phyloP scores from a whole-genome alignment of 2,329 filamentous ascomycete species.

The Alternaria sp. region DNA sequence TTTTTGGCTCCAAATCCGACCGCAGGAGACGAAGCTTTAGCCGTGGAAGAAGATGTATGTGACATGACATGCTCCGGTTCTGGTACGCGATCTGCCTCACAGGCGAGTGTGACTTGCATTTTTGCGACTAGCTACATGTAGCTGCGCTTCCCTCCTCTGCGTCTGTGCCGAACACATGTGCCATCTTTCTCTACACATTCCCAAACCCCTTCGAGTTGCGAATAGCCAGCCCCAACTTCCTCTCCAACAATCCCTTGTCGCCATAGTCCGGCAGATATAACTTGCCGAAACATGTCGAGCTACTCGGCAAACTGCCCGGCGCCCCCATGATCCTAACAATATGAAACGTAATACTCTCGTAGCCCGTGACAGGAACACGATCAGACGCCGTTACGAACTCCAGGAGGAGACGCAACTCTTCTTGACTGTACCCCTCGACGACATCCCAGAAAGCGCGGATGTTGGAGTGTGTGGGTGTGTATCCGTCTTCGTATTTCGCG shows the following conservation, averaged over 20 bases:
- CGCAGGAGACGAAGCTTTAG: too few species aligned
- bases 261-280: constrained; percentile 84
- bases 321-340: constrained; percentile 76
- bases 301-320: constrained; percentile 73
- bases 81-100: too few species aligned
- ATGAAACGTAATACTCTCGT: constrained; percentile 81
- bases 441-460: constrained; percentile 86
- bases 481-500: constrained; percentile 80
- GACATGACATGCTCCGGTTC: too few species aligned
- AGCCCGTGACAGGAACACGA: constrained; percentile 84
- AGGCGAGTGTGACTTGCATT: background rate
- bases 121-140: background rate
- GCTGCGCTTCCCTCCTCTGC: background rate
- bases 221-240: constrained; percentile 82
- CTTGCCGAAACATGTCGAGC: constrained; percentile 91
- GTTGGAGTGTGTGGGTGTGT: constrained; percentile 70
- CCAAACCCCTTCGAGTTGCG: constrained; percentile 91
- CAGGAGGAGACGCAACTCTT: constrained; percentile 76
- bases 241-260: constrained; percentile 70
- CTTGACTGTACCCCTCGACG: constrained; percentile 69
- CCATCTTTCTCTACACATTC: constrained; percentile 24
- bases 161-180: background rate
- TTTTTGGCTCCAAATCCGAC: too few species aligned
- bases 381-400: constrained; percentile 97
- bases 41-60: too few species aligned